Percentiles rank a stretch among this genome's conserved stretches.
Evolutionary conservation across 176 grass and related monocot genomes (phyloP).

Genomic region (Zoysia pacifica): DNA sequence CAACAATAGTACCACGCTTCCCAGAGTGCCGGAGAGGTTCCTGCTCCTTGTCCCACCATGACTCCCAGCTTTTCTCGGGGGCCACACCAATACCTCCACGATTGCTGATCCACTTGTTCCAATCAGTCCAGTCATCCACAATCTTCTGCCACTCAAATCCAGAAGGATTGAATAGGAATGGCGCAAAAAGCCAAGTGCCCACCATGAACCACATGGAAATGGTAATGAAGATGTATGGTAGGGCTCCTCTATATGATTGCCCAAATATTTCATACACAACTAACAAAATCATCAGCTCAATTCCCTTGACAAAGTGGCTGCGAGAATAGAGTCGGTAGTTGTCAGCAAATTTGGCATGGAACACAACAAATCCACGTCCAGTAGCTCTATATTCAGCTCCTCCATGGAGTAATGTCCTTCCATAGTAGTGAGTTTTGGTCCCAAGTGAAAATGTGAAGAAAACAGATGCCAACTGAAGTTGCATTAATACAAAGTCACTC

Average conservation of each 20-base stretch:
- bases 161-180: slow-evolving; percentile 94
- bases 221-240: slow-evolving; percentile 92
- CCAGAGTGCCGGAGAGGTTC: slow-evolving; percentile 86
- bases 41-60: slow-evolving; percentile 98
- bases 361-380: slow-evolving; percentile 96
- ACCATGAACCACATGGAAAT: slow-evolving; percentile 99
- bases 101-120: slow-evolving; percentile 98
- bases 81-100: slow-evolving; percentile 88
- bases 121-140: slow-evolving; percentile 96
- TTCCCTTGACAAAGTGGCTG: slow-evolving; percentile 97
- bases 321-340: slow-evolving; percentile 94
- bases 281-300: slow-evolving; percentile 93
- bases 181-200: slow-evolving; percentile 90
- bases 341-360: slow-evolving; percentile 94
- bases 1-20: slow-evolving; percentile 77
- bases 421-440: slow-evolving; percentile 98
- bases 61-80: slow-evolving; percentile 93
- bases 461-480: slow-evolving; percentile 93
- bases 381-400: slow-evolving; percentile 97
- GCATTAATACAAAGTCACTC: slow-evolving; percentile 97
- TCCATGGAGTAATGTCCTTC: slow-evolving; percentile 88
- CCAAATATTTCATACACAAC: slow-evolving; percentile 94
- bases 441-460: slow-evolving; percentile 99
- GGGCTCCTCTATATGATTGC: slow-evolving; percentile 73
- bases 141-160: slow-evolving; percentile 99